These are phyloP conservation scores for Verticillium klebahnii DNA, from an alignment of 2,329 filamentous ascomycete genomes.

Conservation along the genomic window DNA sequence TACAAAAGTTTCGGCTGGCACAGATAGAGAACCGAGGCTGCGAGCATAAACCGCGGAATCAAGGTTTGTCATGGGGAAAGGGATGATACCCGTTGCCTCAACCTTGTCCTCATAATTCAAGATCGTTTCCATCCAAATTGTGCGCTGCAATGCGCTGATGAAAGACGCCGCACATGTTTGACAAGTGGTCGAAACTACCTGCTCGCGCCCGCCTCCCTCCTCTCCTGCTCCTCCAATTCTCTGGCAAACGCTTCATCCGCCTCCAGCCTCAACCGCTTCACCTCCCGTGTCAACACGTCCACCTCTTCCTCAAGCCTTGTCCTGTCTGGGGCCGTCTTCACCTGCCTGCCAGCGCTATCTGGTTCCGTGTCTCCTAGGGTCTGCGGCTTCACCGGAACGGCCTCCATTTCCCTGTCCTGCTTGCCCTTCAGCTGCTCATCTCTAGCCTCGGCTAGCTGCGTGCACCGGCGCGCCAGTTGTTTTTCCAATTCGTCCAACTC, in stretches of 20 bases:
- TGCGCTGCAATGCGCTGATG: too few relatives aligned
- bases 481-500: constrained; percentile 12
- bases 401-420: constrained; percentile 6
- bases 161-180: not conserved
- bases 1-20: not conserved
- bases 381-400: not conserved
- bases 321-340: not conserved
- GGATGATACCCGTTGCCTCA: not conserved
- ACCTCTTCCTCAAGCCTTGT: constrained; percentile 28
- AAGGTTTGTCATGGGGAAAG: not conserved
- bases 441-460: not conserved
- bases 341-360: constrained; percentile 2
- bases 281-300: constrained; percentile 29
- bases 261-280: constrained; percentile 35
- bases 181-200: not conserved
- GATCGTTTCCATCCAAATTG: too few relatives aligned
- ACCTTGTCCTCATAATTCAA: too few relatives aligned
- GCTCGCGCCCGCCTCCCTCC: constrained; percentile 4
- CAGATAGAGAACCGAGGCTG: not conserved
- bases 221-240: constrained; percentile 30
- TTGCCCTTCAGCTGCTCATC: constrained; percentile 10
- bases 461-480: not conserved
- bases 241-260: constrained; percentile 43
- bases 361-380: not conserved
- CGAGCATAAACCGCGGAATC: not conserved